A percentile compares a stretch with the other conserved stretches of the same genome.
These are phyloP conservation scores for Pseudozyma sp. DNA, from an alignment of 1,284 basidiomycete species.

Conservation along the genomic window DNA sequence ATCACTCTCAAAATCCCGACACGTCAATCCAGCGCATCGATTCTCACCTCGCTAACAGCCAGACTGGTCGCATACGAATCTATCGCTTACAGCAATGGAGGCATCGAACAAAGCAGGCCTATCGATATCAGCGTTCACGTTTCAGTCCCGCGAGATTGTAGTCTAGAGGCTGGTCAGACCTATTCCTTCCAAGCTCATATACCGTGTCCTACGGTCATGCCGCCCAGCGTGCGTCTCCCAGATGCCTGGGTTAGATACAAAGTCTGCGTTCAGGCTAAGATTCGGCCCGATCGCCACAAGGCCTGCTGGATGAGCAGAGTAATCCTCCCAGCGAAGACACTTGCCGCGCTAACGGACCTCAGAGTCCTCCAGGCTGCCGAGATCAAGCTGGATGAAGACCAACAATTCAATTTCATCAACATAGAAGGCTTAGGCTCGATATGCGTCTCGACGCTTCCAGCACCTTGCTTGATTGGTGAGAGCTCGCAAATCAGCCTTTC, in stretches of 20 bases:
- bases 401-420: conserved; percentile 8
- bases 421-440: conserved; percentile 3
- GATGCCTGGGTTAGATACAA: conserved; percentile 21
- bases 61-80: conserved; percentile 17
- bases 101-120: conserved; percentile 18
- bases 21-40: background rate
- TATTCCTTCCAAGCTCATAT: conserved; percentile 14
- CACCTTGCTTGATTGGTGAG: conserved; percentile 10
- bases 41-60: conserved; percentile 8
- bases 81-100: conserved; percentile 16
- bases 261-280: conserved; percentile 8
- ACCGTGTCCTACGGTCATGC: conserved; percentile 1
- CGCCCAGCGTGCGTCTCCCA: conserved; percentile 17
- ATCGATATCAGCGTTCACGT: conserved; percentile 6
- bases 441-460: conserved; percentile 11
- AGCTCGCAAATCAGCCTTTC: background rate
- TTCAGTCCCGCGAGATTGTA: background rate
- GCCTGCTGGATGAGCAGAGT: background rate
- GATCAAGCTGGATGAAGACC: background rate
- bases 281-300: background rate
- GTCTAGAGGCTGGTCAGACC: background rate
- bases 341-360: background rate
- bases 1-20: conserved; percentile 5
- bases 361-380: conserved; percentile 4
- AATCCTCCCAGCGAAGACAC: background rate